Evolutionary conservation across 1,139 yeast genomes (phyloP), one percentile per base, ranked within the genome.

Genomic region (Meyerozyma guilliermondii): DNA sequence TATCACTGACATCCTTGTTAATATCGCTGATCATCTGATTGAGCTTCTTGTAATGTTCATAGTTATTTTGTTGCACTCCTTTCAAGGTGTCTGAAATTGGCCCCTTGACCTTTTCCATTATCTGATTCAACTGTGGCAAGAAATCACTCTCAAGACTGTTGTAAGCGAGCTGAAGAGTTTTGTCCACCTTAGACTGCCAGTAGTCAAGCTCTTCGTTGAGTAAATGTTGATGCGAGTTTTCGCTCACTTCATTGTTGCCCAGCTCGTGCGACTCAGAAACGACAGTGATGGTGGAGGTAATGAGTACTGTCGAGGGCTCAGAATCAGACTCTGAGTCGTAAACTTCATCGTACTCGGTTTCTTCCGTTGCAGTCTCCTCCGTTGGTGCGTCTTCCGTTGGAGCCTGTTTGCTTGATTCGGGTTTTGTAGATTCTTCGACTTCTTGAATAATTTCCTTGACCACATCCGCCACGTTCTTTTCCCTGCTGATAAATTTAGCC

Each of bases 1-100:
- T 71, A n/a, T 60, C 46, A 37, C 70, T 76, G 35, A 66, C 64
- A 43, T 73, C 75, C 48, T 76, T 73, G 53, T 80, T 73, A 43
- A 83, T 76, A 23, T 69, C 67, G 38, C 60, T 56, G 29, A 81
- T 75, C 49, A 73, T 63, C 39, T 59, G 59, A 49, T 77, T 74
- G 42, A 81, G 62, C 4, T 59, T 60, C 44, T 68, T 66, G 56
- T 79, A 81, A 38, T 71, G 70, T 14, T 55, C 49, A 47, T 72
- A 71, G 45, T 75, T 71, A 2, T 53, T 53, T n/a, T 53, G 57
- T 44, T 79, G 75, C 39, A 81, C 58, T 1, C 56, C 48, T 46
- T 70, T 71, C 42, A 82, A 62, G 24, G 60, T 58, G 1, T 62
- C 62, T 10, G 74, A 67, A 20, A 81, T 55, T 2, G 53, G 48